phyloP scores from a whole-genome alignment of 2,329 filamentous ascomycete species.

The Pleurostoma richardsiae region DNA sequence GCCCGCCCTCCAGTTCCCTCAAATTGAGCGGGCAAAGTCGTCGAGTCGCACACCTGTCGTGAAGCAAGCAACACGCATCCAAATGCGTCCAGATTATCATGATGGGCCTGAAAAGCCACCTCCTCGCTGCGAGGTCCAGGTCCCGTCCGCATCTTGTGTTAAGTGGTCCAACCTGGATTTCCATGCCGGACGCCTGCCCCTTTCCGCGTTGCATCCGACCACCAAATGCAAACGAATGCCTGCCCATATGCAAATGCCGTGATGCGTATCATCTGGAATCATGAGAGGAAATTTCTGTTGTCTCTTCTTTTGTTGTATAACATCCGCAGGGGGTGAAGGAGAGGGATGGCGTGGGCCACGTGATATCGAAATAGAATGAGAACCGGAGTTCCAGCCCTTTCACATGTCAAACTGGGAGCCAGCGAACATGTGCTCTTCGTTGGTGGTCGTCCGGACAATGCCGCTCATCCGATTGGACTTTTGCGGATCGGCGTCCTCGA shows the following conservation, averaged over 20 bases:
- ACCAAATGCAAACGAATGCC: background rate
- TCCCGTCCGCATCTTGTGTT: background rate
- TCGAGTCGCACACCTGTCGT: no score
- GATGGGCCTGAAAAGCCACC: background rate
- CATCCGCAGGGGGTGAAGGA: conserved; percentile 1
- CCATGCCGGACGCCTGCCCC: background rate
- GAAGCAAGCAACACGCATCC: no score
- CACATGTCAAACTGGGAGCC: conserved; percentile 60
- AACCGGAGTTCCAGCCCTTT: conserved; percentile 15
- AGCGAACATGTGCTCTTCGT: conserved; percentile 61
- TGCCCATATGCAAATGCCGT: conserved; percentile 11
- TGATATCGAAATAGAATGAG: conserved; percentile 1
- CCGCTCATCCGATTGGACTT: conserved; percentile 60
- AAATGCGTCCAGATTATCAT: no score
- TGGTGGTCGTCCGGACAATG: conserved; percentile 49
- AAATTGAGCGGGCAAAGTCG: no score
- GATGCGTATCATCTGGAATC: conserved; percentile 9
- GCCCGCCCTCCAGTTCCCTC: no score
- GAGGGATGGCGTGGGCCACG: conserved; percentile 1
- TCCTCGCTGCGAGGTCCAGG: background rate
- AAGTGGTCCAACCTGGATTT: background rate
- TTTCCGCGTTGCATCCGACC: background rate
- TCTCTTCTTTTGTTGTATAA: conserved; percentile 4
- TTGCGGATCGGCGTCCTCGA: conserved; percentile 47
- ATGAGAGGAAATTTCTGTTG: conserved; percentile 5